Evolutionary conservation across 75 land plant species (phyloP).

Genomic region (Sequoia sempervirens): DNA sequence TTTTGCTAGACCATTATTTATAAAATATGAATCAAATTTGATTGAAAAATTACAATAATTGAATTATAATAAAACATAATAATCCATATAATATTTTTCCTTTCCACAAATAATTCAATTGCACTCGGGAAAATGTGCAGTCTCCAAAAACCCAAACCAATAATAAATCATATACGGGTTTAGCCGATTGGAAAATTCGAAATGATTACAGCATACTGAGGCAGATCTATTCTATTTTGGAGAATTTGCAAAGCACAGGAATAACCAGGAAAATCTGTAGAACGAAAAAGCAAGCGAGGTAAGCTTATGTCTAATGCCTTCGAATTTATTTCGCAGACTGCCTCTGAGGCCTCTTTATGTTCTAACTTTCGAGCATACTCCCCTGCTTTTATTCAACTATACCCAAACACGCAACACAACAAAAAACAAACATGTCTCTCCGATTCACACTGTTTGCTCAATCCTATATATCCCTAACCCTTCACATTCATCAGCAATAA

Average conservation of each 20-base stretch:
- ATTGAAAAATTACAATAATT: no score
- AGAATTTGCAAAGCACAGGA: neutral
- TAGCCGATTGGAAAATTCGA: neutral
- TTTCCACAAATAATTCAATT: no score
- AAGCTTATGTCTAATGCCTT: neutral
- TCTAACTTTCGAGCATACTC: neutral
- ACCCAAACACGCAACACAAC: neutral
- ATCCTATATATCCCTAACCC: neutral
- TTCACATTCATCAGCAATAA: neutral
- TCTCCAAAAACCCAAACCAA: neutral
- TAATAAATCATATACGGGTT: neutral
- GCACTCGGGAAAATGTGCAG: no score
- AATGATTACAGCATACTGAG: neutral
- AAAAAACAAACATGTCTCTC: neutral
- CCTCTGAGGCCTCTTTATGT: neutral
- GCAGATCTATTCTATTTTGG: neutral
- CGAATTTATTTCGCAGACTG: neutral
- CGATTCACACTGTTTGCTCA: neutral
- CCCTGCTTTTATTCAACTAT: neutral
- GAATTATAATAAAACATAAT: no score
- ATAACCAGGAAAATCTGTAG: neutral
- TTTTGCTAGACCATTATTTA: no score
- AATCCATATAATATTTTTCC: no score
- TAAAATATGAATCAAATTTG: no score
- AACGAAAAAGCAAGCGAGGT: neutral